Evolutionary conservation across 2,329 filamentous ascomycete genomes (phyloP).

Genomic region (Nigrospora oryzae): DNA sequence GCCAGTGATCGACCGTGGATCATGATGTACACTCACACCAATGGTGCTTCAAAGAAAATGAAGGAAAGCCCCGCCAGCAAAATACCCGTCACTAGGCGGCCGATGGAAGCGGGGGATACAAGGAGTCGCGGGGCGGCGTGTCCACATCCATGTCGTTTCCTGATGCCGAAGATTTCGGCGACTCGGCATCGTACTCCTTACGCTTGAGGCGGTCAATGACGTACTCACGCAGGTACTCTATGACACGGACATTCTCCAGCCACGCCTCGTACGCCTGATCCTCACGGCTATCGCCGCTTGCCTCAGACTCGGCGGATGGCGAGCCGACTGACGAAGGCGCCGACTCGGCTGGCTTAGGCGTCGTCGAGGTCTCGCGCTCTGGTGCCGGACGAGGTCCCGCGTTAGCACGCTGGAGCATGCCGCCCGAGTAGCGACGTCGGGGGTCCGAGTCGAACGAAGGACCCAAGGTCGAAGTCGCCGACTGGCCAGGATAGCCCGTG

Average conservation of each 20-base stretch:
- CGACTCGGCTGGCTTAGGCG: constrained; percentile 34
- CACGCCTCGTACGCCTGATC: constrained; percentile 56
- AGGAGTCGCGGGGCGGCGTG: constrained; percentile 22
- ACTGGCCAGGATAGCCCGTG: constrained; percentile 59
- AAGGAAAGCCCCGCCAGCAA: background rate
- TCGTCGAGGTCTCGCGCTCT: constrained; percentile 29
- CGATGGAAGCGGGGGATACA: constrained; percentile 23
- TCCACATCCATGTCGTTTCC: constrained; percentile 24
- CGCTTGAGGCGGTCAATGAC: constrained; percentile 48
- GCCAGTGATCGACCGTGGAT: background rate
- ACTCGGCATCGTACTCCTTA: constrained; percentile 38
- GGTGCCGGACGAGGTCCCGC: constrained; percentile 28
- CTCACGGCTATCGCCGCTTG: constrained; percentile 40
- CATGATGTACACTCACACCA: background rate
- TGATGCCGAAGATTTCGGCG: constrained; percentile 12
- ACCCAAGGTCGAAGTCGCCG: constrained; percentile 63
- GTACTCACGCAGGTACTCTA: constrained; percentile 52
- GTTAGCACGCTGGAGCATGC: constrained; percentile 55
- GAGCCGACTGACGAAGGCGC: constrained; percentile 39
- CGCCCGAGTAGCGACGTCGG: constrained; percentile 57
- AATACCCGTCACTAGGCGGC: background rate
- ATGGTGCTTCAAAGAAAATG: background rate
- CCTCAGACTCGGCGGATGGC: constrained; percentile 46
- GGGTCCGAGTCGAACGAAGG: constrained; percentile 56
- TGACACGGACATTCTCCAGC: constrained; percentile 58